Evolutionary conservation across 306 rosid genomes (phyloP).

Genomic region (Chamaecrista fasciculata): DNA sequence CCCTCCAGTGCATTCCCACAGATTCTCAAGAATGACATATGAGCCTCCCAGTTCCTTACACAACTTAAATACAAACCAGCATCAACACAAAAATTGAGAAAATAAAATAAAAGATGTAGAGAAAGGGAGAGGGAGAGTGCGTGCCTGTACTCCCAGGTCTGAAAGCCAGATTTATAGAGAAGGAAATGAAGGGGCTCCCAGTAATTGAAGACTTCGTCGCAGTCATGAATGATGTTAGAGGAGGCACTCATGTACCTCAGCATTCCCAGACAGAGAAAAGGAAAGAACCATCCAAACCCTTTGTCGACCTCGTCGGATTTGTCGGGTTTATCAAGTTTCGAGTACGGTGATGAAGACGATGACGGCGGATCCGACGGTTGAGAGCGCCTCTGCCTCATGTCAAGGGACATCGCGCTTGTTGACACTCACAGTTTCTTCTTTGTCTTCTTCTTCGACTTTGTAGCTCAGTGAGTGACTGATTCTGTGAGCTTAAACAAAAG

Average conservation of each 20-base stretch:
- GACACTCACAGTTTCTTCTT: not conserved
- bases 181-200: conserved; percentile 99
- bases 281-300: conserved; percentile 69
- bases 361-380: conserved; percentile 49
- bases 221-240: conserved; percentile 89
- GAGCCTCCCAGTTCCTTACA: not conserved
- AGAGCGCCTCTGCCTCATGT: conserved; percentile 64
- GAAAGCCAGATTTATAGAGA: conserved; percentile 92
- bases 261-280: conserved; percentile 58
- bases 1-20: not conserved
- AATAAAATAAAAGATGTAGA: not conserved
- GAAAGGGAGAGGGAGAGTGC: not conserved
- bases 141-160: conserved; percentile 95
- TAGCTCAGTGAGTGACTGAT: not conserved
- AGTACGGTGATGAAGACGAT: conserved; percentile 47
- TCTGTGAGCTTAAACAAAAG: not conserved
- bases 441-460: not conserved
- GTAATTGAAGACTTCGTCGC: conserved; percentile 97
- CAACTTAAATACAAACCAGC: not conserved
- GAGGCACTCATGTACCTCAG: conserved; percentile 89
- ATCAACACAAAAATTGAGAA: not conserved
- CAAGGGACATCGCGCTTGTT: conserved; percentile 39
- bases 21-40: conserved; percentile 3
- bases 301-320: conserved; percentile 41
- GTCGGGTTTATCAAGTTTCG: conserved; percentile 57